Evolutionary conservation across 352 stramenopile genomes (phyloP), one percentile per base, ranked within the genome.

Genomic region (Pythium insidiosum): DNA sequence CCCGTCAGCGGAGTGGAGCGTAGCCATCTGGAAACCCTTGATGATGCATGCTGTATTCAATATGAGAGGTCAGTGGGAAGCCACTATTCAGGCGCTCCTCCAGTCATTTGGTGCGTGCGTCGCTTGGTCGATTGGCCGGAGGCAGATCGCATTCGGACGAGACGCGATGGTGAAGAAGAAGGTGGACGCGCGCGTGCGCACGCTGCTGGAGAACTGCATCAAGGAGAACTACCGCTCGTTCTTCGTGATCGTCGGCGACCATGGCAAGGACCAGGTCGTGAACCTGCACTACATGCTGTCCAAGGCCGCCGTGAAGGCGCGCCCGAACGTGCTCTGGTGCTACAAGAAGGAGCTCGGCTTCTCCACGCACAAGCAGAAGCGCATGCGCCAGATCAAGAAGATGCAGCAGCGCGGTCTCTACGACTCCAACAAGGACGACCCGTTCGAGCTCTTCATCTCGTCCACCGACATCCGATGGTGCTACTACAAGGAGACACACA

Each of bases 291-390:
- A 98, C 61, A 98, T 99, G 51, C 68, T 99, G 28, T 91, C 83
- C 39, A 97, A 98, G 66, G 88, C 92, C 10, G 83, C 88, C 15
- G 85, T 98, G 22, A 95, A 97, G 54, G 86, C 93, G 23, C 88
- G 95, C 15, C 94, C 95, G 11, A 96, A 91, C 44, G 96, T 99
- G 35, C 68, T 99, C 6, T 99, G 97, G 97, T 99, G 96, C 68
- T 99, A 99, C 84, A 99, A 99, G 63, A 99, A 99, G 58, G 96
- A 99, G 69, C 75, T 99, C 38, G 97, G 96, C 22, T 99, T 99
- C 66, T 98, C 93, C 12, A 99, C 95, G 43, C 95, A 98, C 66
- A 88, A 89, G 52, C 87, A 97, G 63, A 95, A 96, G 61, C 77
- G 85, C 61, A 95, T 96, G 81, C 79, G 83, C 38, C 80, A 97